Conservation (phyloP, 2,329 filamentous ascomycete species). For the Stylonectria norvegica region DNA sequence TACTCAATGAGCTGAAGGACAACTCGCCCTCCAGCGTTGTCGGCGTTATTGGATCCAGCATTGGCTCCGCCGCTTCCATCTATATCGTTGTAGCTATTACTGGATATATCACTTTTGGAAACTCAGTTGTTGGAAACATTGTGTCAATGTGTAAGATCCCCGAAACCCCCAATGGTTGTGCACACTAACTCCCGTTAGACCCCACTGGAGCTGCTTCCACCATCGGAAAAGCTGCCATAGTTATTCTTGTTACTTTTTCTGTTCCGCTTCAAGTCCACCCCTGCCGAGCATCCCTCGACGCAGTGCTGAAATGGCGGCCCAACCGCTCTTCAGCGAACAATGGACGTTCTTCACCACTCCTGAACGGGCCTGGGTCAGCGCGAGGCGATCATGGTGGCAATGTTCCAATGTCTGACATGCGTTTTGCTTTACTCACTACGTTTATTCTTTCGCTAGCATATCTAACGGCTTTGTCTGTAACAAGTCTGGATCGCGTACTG, state of each 20-base stretch:
- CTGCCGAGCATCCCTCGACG: constrained; percentile 90
- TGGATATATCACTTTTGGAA: constrained; percentile 92
- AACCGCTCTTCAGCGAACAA: constrained; percentile 39
- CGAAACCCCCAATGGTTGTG: neutral
- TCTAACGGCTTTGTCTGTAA: constrained; percentile 84
- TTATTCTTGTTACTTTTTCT: constrained; percentile 92
- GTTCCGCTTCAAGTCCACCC: constrained; percentile 95
- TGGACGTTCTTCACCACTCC: constrained; percentile 41
- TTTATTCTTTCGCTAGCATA: constrained; percentile 81
- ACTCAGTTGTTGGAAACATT: constrained; percentile 87
- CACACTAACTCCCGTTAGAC: constrained; percentile 29
- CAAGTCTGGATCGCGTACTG: constrained; percentile 82
- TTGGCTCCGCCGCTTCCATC: constrained; percentile 80
- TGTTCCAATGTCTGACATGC: constrained; percentile 74
- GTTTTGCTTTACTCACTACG: constrained; percentile 88
- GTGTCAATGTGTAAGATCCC: constrained; percentile 75
- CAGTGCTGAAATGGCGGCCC: constrained; percentile 89
- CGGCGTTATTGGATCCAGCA: constrained; percentile 75
- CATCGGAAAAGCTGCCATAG: constrained; percentile 91
- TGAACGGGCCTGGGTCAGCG: constrained; percentile 33
- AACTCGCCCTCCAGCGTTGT: constrained; percentile 73
- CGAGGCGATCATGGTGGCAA: constrained; percentile 52
- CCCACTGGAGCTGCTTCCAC: constrained; percentile 66
- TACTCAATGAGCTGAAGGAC: constrained; percentile 89
- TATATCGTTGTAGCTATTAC: constrained; percentile 93